Evolutionary conservation across 805 yeast genomes (phyloP), one percentile per base, ranked within the genome.

Genomic region (Sugiyamaella marilandica): DNA sequence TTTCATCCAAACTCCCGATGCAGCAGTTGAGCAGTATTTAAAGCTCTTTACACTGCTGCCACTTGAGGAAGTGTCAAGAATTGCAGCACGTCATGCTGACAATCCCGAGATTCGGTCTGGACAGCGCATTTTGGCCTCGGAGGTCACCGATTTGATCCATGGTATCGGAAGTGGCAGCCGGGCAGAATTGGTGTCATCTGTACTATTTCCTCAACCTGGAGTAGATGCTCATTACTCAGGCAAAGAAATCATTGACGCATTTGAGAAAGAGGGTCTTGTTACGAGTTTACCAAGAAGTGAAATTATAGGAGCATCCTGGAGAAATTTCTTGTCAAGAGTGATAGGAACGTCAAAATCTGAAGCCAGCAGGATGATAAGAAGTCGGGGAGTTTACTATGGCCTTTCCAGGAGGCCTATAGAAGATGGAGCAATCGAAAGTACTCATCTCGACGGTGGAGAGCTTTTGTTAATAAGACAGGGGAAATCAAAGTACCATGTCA

Each of bases 111-210:
- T 70, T 29, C 76, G 96, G 51, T 59, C 74, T 11, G 97, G 91
- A 0, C 98, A 94, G 69, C 74, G 81, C 45, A 65, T 83, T 0
- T 75, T 94, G 31, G 98, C 98, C 0, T 70, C 79, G 34, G 96
- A 92, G 64, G 86, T 91, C 45, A 85, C 92, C 5, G 95, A 89
- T 62, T 74, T 94, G 62, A 76, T 94, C 41, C 97, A 91, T 68
- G 98, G 98, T 0, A 75, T 74, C 8, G 92, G 90, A 2, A 76
- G 77, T 9, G 91, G 96, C 2, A 74, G 77, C 24, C 78, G 81
- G 36, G 87, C 94, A 59, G 76, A 71, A 58, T 66, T 71, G 4
- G 66, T 73, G 50, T 79, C 78, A n/a, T 48, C 57, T 2, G 33
- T 59, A 8, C 43, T 60, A 18, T 60, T 57, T 46, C 49, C 49